A percentile compares a stretch with the other conserved stretches of the same genome.
These are phyloP conservation scores for Soucietia sequanensis DNA, from an alignment of 805 yeast species.

Conservation along the genomic window DNA sequence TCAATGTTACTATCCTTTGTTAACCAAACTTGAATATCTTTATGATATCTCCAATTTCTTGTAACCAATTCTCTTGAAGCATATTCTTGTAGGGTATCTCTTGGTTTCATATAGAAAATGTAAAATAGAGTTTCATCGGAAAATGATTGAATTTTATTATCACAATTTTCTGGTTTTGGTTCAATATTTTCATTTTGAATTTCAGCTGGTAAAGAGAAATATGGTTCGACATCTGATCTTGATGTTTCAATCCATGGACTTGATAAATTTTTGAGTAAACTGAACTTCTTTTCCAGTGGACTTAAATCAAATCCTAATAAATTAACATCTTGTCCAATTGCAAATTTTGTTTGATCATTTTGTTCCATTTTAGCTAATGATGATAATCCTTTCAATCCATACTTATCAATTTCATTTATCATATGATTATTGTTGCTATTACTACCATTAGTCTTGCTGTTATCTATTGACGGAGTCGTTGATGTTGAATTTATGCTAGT, in stretches of 20 bases:
- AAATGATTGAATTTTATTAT: slow-evolving; percentile 55
- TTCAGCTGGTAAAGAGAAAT: slow-evolving; percentile 58
- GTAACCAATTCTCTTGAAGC: slow-evolving; percentile 88
- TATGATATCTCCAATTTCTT: slow-evolving; percentile 96
- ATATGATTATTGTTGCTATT: too few relatives aligned
- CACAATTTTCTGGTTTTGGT: slow-evolving; percentile 44
- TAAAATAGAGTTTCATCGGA: slow-evolving; percentile 92
- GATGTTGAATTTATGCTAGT: not conserved
- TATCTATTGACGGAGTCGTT: too few relatives aligned
- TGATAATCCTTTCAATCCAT: slow-evolving; percentile 65
- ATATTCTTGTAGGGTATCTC: slow-evolving; percentile 88
- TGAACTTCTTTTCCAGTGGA: slow-evolving; percentile 39
- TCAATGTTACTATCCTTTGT: slow-evolving; percentile 91
- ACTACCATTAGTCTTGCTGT: too few relatives aligned
- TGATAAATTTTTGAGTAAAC: slow-evolving; percentile 64
- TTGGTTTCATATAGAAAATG: slow-evolving; percentile 90
- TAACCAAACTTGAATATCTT: slow-evolving; percentile 92
- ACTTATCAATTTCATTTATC: slow-evolving; percentile 58
- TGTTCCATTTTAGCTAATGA: slow-evolving; percentile 62
- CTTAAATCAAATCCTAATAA: slow-evolving; percentile 63
- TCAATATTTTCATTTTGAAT: slow-evolving; percentile 30
- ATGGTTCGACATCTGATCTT: slow-evolving; percentile 86
- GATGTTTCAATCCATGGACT: slow-evolving; percentile 97
- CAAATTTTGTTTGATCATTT: slow-evolving; percentile 60
- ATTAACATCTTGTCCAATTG: slow-evolving; percentile 73